Base-by-base conservation (phyloP, 345 rosid species). In the Balakata baccata region DNA sequence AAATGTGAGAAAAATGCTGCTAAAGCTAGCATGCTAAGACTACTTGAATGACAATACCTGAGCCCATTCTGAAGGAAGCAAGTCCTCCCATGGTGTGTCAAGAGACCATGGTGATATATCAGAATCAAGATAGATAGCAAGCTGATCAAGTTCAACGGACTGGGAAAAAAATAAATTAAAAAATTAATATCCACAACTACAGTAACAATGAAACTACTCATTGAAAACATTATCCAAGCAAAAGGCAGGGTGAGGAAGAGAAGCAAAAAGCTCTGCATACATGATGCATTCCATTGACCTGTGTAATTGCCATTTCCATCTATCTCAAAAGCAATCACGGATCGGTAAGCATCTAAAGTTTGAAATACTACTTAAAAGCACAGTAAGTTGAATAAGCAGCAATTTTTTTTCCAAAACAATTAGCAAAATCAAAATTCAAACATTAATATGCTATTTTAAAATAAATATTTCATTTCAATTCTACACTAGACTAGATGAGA, bases 71-170 rank as follows among this genome's bases (percentile, higher is more conserved):
- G 81, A 81, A 80, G 99, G 99, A 84, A 77, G 89, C 83, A 95
- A 89, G 76, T 87, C 86, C 80, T 86, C 89, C 99, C 99, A 95
- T 68, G 85, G 88, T 80, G 87, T 86, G 80, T 89, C 85, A 65
- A 92, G 79, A 80, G 82, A 82, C 99, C 99, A 95, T 9, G 98
- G 90, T 46, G 87, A 69, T 73, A 91, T 87, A 85, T 93, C 93
- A 54, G 98, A 92, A 84, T 95, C 98, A 75, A 95, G 87, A 83
- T 95, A 95, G 71, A 95, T 52, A 58, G 99, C 99, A 80, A 92
- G 97, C 80, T 81, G 89, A 79, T 89, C 93, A 78, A 95, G 97
- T 85, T 89, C 92, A 72, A 91, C 97, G 5, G 90, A 87, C 99
- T 95, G 89, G 60, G 79, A 82, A 64, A 52, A 20, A 69, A 64